Evolutionary conservation across 306 rosid species (phyloP).

Genomic region (Rosa persica): DNA sequence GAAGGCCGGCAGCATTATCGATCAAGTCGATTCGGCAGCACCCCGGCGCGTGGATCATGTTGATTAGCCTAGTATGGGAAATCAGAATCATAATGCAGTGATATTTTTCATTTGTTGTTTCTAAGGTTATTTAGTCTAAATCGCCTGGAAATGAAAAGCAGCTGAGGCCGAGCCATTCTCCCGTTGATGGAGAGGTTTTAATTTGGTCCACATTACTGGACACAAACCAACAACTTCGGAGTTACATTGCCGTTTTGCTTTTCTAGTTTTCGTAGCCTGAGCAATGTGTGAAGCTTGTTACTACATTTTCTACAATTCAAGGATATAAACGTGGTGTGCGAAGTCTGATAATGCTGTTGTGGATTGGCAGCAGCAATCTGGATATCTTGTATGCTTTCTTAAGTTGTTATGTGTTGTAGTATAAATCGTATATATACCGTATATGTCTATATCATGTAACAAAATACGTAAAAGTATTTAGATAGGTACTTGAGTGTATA

Average conservation of each 20-base stretch:
- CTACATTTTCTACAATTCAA: slow-evolving; percentile 90
- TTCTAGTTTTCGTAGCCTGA: not conserved
- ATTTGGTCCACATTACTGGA: not conserved
- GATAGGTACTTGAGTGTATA: too few relatives aligned
- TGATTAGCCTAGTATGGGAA: slow-evolving; percentile 23
- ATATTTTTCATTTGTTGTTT: not conserved
- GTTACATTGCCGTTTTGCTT: not conserved
- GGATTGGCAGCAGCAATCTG: slow-evolving; percentile 98
- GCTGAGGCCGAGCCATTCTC: not conserved
- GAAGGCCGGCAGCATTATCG: too few relatives aligned
- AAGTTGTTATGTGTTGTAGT: too few relatives aligned
- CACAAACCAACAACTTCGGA: not conserved
- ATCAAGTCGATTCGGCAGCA: too few relatives aligned
- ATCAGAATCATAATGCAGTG: not conserved
- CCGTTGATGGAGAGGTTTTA: not conserved
- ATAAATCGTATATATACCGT: too few relatives aligned
- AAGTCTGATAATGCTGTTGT: slow-evolving; percentile 76
- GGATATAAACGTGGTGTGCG: slow-evolving; percentile 87
- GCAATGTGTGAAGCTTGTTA: slow-evolving; percentile 62
- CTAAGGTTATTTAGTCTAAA: not conserved
- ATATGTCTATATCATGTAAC: too few relatives aligned
- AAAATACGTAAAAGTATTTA: too few relatives aligned
- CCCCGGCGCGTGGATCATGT: not conserved
- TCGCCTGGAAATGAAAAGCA: not conserved
- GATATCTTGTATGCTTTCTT: slow-evolving; percentile 72